These are phyloP conservation scores for Caryopteris hybrid DNA, from an alignment of 305 asterid species.

Conservation along the genomic window DNA sequence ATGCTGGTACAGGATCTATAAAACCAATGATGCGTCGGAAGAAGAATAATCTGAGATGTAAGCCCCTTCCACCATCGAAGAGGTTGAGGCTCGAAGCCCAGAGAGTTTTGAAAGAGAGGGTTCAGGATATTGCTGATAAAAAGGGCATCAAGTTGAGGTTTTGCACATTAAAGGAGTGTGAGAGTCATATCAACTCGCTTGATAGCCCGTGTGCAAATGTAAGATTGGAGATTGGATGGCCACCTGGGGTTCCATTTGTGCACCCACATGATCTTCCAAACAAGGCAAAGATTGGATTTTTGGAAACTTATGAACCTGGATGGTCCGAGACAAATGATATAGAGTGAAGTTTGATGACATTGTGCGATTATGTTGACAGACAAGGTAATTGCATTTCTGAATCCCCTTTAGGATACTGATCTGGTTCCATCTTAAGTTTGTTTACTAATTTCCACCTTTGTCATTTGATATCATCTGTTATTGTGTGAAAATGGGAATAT, in stretches of 20 bases:
- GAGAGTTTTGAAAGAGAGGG: slow-evolving; percentile 96
- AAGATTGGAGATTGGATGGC: slow-evolving; percentile 99
- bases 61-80: slow-evolving; percentile 97
- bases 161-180: slow-evolving; percentile 94
- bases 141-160: slow-evolving; percentile 95
- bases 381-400: slow-evolving; percentile 36
- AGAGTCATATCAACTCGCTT: slow-evolving; percentile 71
- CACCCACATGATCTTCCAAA: slow-evolving; percentile 99
- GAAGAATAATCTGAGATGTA: slow-evolving; percentile 59
- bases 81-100: slow-evolving; percentile 96
- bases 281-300: slow-evolving; percentile 97
- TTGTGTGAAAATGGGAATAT: neutral
- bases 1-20: slow-evolving; percentile 93
- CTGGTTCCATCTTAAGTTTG: too few species aligned
- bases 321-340: slow-evolving; percentile 89
- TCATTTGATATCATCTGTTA: neutral
- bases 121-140: slow-evolving; percentile 95
- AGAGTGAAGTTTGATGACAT: slow-evolving; percentile 52
- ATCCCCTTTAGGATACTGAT: slow-evolving; percentile 21
- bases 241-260: slow-evolving; percentile 93
- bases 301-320: slow-evolving; percentile 96
- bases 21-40: slow-evolving; percentile 59
- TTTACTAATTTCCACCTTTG: neutral
- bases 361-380: slow-evolving; percentile 33
- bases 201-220: slow-evolving; percentile 85